Evolutionary conservation across 2,329 filamentous ascomycete species (phyloP), one percentile per base, ranked within the genome.

Genomic region (Ophiostoma triangulosporum): DNA sequence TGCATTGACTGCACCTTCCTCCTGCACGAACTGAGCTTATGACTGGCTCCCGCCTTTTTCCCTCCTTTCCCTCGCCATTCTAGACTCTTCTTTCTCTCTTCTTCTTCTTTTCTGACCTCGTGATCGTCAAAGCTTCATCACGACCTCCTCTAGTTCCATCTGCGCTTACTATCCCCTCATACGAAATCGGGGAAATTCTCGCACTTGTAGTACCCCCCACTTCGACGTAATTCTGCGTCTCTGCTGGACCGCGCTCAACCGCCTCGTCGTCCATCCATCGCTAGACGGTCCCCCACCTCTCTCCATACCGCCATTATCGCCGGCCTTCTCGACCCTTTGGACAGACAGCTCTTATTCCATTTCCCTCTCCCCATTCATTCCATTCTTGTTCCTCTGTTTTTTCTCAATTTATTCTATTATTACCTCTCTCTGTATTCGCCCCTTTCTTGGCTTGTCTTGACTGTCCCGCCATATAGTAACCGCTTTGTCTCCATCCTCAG

Each of bases 111-210:
- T 46, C 29, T 29, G 26, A 6, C 43, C 26, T 48, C 31, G 38
- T 38, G 22, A 26, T 36, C 49, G 5, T 22, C 52, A n/a, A 32
- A 17, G 12, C 15, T 31, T 15, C 20, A 26, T 17, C 38, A 43
- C 20, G n/a, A n/a, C n/a, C n/a, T n/a, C 38, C 38, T 24, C 38
- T 24, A 43, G 11, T 15, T 12, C 38, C 20, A 20, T 43, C 24
- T 43, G 17, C 35, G 20, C 35, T 22, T 17, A 38, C 35, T 38
- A 20, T 43, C 24, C 32, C 14, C 32, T n/a, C 32, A 17, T 27
- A 32, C 48, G 27, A 35, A 8, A 35, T 26, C 57, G 57, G 55
- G 29, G 51, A 58, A 58, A 58, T 58, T 51, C 55, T 58, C 57
- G 57, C 57, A 36, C 31, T 58, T 57, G 49, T 31, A 33, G 51